phyloP scores from a whole-genome alignment of 2,329 filamentous ascomycete species.

The Hawksworthiomyces lignivorus region DNA sequence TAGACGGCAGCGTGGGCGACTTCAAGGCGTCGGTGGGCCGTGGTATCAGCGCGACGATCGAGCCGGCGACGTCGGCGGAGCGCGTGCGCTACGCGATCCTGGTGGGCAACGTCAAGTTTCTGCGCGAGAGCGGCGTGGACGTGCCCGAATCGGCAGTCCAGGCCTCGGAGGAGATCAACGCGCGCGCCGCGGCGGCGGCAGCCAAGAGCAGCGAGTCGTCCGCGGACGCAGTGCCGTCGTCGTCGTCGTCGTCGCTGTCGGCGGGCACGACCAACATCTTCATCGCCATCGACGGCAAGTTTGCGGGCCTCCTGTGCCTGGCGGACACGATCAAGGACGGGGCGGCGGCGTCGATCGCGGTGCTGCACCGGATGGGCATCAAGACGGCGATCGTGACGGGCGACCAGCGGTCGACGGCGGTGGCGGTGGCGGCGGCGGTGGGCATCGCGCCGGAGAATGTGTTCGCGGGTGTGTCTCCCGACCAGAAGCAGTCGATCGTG shows the following conservation, averaged over 20 bases:
- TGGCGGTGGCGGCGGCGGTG: constrained; percentile 74
- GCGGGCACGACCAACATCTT: constrained; percentile 87
- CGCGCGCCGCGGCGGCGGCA: constrained; percentile 24
- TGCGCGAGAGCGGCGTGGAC: constrained; percentile 61
- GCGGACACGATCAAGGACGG: constrained; percentile 88
- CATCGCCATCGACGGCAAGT: constrained; percentile 74
- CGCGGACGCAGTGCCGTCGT: constrained; percentile 15
- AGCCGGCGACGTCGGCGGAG: constrained; percentile 63
- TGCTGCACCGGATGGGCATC: constrained; percentile 77
- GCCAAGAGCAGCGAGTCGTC: constrained; percentile 13
- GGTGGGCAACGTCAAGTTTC: constrained; percentile 73
- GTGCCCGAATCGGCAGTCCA: constrained; percentile 58
- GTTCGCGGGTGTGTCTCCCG: constrained; percentile 79
- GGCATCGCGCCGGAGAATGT: constrained; percentile 72
- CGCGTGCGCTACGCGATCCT: constrained; percentile 69
- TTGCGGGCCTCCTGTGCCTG: constrained; percentile 75
- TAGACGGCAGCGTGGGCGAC: constrained; percentile 78
- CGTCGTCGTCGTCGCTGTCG: constrained; percentile 27
- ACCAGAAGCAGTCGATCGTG: constrained; percentile 85
- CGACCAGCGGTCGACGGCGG: constrained; percentile 76
- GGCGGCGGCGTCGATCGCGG: constrained; percentile 70
- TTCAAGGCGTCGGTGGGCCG: constrained; percentile 79
- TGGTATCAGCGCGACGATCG: constrained; percentile 74
- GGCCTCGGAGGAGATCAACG: constrained; percentile 53
- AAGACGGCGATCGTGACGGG: constrained; percentile 89